These are phyloP conservation scores for Termitomyces sp. DNA, from an alignment of 1,284 basidiomycete species.

Conservation along the genomic window DNA sequence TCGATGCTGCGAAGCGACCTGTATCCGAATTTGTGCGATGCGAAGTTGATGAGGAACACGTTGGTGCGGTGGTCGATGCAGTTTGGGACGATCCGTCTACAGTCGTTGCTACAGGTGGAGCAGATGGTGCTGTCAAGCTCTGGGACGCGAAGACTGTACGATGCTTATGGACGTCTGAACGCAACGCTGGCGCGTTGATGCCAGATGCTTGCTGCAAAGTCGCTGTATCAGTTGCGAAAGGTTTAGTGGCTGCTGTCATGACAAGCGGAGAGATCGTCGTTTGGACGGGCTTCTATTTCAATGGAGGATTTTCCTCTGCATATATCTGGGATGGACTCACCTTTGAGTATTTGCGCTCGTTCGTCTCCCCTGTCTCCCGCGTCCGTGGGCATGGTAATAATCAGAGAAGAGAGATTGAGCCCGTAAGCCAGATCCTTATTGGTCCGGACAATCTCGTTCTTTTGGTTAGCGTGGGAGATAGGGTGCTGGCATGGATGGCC, in stretches of 20 bases:
- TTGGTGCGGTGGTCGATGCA: constrained; percentile 48
- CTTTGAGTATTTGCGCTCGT: constrained; percentile 48
- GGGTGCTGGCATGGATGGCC: constrained; percentile 67
- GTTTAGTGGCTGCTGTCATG: constrained; percentile 45
- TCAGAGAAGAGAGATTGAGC: constrained; percentile 35
- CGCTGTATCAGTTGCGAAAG: constrained; percentile 35
- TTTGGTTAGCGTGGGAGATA: constrained; percentile 57
- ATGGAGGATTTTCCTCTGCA: constrained; percentile 8
- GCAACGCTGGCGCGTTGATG: constrained; percentile 27
- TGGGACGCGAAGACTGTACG: constrained; percentile 55
- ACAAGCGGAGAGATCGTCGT: constrained; percentile 51
- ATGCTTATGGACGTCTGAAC: constrained; percentile 60
- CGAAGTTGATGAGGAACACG: constrained; percentile 50
- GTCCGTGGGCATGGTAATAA: constrained; percentile 19
- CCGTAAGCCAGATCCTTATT: constrained; percentile 60
- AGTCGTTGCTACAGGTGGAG: constrained; percentile 47
- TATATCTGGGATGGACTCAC: constrained; percentile 67
- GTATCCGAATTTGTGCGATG: constrained; percentile 46
- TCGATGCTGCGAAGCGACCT: constrained; percentile 46
- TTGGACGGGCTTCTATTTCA: constrained; percentile 37
- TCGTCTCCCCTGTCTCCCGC: constrained; percentile 43
- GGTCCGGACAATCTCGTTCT: constrained; percentile 53
- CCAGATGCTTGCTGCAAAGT: constrained; percentile 48
- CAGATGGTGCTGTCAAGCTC: constrained; percentile 65
- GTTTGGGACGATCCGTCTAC: constrained; percentile 39